Evolutionary conservation across 2,329 filamentous ascomycete genomes (phyloP).

Genomic region (Colletotrichum sansevieriae): DNA sequence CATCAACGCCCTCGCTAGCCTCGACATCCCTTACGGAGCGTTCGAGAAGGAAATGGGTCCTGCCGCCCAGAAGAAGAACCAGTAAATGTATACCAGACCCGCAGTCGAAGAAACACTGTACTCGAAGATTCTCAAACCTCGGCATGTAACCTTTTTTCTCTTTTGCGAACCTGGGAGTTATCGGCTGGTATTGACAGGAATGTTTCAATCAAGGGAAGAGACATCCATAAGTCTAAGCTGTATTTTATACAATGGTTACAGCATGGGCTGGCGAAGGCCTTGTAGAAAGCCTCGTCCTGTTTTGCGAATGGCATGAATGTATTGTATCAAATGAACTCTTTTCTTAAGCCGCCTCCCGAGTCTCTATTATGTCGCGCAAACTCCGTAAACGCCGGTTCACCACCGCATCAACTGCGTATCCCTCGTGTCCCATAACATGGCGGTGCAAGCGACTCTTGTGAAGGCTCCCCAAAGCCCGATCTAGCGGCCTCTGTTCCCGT

Average conservation of each 20-base stretch:
- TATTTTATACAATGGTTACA: constrained; percentile 11
- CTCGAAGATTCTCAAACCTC: background rate
- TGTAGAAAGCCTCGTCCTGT: constrained; percentile 8
- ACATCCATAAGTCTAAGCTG: constrained; percentile 10
- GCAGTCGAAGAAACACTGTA: background rate
- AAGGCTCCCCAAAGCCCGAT: background rate
- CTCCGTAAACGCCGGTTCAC: constrained; percentile 33
- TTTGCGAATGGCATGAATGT: constrained; percentile 37
- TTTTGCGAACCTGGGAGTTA: constrained; percentile 39
- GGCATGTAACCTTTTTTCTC: constrained; percentile 28
- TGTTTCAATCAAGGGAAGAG: constrained; percentile 25
- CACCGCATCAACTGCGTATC: background rate
- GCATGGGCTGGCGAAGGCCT: constrained; percentile 2
- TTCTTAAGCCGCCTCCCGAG: constrained; percentile 27
- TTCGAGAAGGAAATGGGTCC: constrained; percentile 97
- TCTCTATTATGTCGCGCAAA: constrained; percentile 22
- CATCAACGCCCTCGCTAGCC: constrained; percentile 79
- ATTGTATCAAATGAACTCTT: constrained; percentile 8
- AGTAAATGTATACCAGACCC: constrained; percentile 64
- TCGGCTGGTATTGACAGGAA: constrained; percentile 37
- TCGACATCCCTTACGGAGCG: constrained; percentile 92
- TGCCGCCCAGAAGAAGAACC: constrained; percentile 92
- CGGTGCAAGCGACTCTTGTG: constrained; percentile 1
- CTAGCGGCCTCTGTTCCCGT: background rate
- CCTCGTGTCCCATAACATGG: background rate